A percentile compares a stretch with the other conserved stretches of the same genome.
These are phyloP conservation scores for Buxus sempervirens DNA, from an alignment of 164 flowering plant genomes.

Conservation along the genomic window DNA sequence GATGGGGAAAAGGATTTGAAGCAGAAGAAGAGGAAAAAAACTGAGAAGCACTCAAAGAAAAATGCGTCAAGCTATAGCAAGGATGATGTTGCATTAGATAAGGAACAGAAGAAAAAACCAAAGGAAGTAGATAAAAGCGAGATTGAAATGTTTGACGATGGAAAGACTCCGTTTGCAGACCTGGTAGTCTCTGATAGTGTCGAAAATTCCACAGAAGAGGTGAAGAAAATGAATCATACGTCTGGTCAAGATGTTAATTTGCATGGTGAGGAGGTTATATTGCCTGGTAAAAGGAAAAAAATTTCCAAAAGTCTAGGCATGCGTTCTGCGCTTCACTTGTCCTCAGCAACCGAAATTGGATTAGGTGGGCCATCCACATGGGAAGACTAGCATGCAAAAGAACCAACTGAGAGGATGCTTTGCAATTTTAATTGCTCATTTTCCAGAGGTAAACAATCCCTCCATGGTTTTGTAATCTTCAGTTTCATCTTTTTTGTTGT, in stretches of 20 bases:
- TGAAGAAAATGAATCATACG: slow-evolving; percentile 18
- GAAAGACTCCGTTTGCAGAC: slow-evolving; percentile 54
- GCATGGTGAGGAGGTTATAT: too few species aligned
- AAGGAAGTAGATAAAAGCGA: slow-evolving; percentile 21
- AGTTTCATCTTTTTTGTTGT: too few species aligned
- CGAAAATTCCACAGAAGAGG: slow-evolving; percentile 7
- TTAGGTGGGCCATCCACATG: too few species aligned
- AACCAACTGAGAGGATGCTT: too few species aligned
- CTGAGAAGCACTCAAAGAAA: slow-evolving; percentile 10
- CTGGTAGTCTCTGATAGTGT: slow-evolving; percentile 29
- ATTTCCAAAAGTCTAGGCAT: too few species aligned
- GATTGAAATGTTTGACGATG: slow-evolving; percentile 55
- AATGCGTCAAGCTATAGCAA: slow-evolving; percentile 11
- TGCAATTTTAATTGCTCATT: too few species aligned
- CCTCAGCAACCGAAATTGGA: too few species aligned
- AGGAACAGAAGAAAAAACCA: slow-evolving; percentile 15
- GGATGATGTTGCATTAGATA: slow-evolving; percentile 6
- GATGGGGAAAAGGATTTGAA: slow-evolving; percentile 19
- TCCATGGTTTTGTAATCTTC: too few species aligned
- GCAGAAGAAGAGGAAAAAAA: slow-evolving; percentile 16
- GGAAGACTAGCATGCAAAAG: too few species aligned
- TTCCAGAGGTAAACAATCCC: too few species aligned
- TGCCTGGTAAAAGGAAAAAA: too few species aligned
- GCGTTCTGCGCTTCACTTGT: too few species aligned
- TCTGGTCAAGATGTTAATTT: not conserved